Conservation (phyloP, 2,329 filamentous ascomycete genomes). For the Fusarium scirpi region DNA sequence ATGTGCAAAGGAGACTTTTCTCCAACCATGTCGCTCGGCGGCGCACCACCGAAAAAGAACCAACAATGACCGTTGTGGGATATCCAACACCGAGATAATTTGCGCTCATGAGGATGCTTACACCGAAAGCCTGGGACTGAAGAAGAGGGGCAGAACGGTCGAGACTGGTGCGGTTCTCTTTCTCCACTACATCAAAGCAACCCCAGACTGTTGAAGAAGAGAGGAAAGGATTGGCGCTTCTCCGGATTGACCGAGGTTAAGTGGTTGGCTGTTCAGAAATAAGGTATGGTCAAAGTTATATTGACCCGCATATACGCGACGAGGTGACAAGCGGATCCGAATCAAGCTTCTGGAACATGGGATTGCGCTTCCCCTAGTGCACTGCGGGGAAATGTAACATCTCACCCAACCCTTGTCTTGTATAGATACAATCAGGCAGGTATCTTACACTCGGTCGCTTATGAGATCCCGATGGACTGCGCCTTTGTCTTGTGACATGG, state of each 20-base stretch:
- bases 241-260: conserved; percentile 25
- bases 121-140: conserved; percentile 18
- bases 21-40: conserved; percentile 29
- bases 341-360: conserved; percentile 36
- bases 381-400: conserved; percentile 28
- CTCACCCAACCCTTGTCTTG: conserved; percentile 6
- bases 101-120: conserved; percentile 28
- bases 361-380: conserved; percentile 5
- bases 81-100: conserved; percentile 17
- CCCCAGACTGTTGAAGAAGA: conserved; percentile 20
- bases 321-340: conserved; percentile 8
- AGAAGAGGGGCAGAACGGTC: conserved; percentile 15
- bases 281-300: conserved; percentile 30
- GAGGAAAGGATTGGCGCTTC: conserved; percentile 14
- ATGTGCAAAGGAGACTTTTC: conserved; percentile 12
- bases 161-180: conserved; percentile 20
- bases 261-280: conserved; percentile 23
- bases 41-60: conserved; percentile 30
- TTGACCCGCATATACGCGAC: conserved; percentile 23
- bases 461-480: conserved; percentile 12
- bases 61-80: background rate
- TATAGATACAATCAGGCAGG: background rate
- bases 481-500: conserved; percentile 8
- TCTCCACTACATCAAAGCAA: conserved; percentile 15
- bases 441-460: conserved; percentile 10